Evolutionary conservation across 2,329 filamentous ascomycete genomes (phyloP), one percentile per base, ranked within the genome.

Genomic region (Bertia moriformis): DNA sequence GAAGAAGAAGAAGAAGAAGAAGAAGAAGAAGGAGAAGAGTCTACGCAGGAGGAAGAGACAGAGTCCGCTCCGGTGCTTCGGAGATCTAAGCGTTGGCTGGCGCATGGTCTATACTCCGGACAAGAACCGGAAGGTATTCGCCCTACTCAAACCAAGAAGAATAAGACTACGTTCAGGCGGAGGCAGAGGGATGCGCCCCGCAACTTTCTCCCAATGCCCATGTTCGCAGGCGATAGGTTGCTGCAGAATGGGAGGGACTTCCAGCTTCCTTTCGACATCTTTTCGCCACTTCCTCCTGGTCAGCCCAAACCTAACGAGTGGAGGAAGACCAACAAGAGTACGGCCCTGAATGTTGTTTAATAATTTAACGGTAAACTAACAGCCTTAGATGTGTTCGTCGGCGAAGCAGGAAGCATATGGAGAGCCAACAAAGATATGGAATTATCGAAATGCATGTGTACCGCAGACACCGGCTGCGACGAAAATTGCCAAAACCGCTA

Each of bases 221-320:
- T 76, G 63, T 77, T 74, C 48, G 60, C 63, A 29, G 69, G 68
- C 4, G 59, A 67, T 32, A 60, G 65, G 29, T 57, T 71, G 36
- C 52, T 80, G 37, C 63, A 70, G 38, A 62, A 61, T 43, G 65
- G 63, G 18, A 58, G 67, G 18, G 63, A 76, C 47, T 80, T 78
- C 55, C 68, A 70, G 48, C 58, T 82, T 18, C 77, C 77, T 3
- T 80, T 68, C 48, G 73, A 79, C 51, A 63, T 79, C 19, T 80
- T 78, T 53, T 71, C 70, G 12, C 76, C 76, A 2, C 62, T 76
- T 17, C 67, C 71, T 17, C 59, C 61, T 17, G 72, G 68, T 18
- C 67, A 78, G 47, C 70, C 73, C 38, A 78, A 76, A 52, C 74
- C 75, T 4, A 68, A 78, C 46, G 74, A 78, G 46, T 82, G 76